Percentiles rank a stretch among this genome's conserved stretches.
These are phyloP conservation scores for Leccinum angustisporum DNA, from an alignment of 1,284 basidiomycete genomes.

Conservation along the genomic window DNA sequence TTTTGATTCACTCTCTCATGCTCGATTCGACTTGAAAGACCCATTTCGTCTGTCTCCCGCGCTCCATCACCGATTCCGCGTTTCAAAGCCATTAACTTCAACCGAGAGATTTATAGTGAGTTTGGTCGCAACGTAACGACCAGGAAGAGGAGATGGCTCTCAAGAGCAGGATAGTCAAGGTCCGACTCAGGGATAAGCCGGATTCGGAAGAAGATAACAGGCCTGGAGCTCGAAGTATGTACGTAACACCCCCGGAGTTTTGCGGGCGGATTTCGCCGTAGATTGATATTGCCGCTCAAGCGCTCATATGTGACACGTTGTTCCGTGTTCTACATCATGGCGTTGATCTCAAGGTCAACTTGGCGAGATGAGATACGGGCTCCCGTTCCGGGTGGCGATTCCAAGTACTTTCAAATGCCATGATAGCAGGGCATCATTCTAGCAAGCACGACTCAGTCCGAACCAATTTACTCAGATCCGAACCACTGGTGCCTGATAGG, in stretches of 20 bases:
- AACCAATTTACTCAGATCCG: background rate
- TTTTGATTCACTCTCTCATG: background rate
- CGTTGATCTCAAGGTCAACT: background rate
- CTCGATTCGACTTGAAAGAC: background rate
- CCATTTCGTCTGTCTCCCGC: background rate
- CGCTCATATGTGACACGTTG: no score
- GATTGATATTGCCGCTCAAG: no score
- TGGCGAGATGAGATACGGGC: background rate
- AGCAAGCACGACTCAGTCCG: background rate
- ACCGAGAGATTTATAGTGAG: background rate
- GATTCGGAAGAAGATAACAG: background rate
- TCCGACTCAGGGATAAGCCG: background rate
- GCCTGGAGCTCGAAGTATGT: background rate
- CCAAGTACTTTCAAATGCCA: background rate
- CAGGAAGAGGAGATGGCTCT: background rate
- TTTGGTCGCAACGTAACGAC: conserved; percentile 1
- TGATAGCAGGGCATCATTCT: background rate
- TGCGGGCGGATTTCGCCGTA: no score
- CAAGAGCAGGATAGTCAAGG: background rate
- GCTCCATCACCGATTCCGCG: conserved; percentile 1
- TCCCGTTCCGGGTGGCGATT: background rate
- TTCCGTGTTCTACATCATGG: background rate
- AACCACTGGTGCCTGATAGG: background rate
- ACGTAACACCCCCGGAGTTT: no score
- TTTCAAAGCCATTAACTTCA: conserved; percentile 7